Evolutionary conservation across 805 yeast species (phyloP), one percentile per base, ranked within the genome.

Genomic region (Jamesozyma gamospora): DNA sequence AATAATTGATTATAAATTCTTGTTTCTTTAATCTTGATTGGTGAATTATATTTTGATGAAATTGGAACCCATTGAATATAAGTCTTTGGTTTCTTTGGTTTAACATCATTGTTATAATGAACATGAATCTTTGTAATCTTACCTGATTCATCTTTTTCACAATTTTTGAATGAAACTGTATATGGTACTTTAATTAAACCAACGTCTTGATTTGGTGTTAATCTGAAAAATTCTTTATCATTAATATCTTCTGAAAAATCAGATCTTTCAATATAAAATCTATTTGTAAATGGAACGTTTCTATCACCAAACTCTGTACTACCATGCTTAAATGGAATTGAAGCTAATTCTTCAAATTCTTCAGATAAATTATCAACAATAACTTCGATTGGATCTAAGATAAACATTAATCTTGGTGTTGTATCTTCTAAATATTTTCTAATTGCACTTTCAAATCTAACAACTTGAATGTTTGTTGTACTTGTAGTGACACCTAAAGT

Each of bases 401-500:
- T 71, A 75, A 92, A 78, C 95, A 92, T 88, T 53, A 92, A 70
- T 62, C 99, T 77, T 41, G 99, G 97, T 14, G 95, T 87, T 16
- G 87, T 77, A 52, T 77, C 79, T 66, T 92, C 98, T 55, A 92
- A 71, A 62, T 77, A 92, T 47, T 76, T 72, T 63, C 99, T 79
- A 41, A 92, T 77, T 2, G 96, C 79, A 56, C 80, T 76, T 56
- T 92, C 99, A 56, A 92, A 87, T 60, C 98, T 73, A 9, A 77
- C 75, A 15, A 75, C 82, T 69, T 92, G 97, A 58, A 92, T 92
- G 56, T 85, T 86, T 32, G 96, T 80, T 34, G 88, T 82, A 34
- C 90, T 72, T 1, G 97, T 92, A 32, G 98, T 92, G 41, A 92
- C 98, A 56, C 99, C 99, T 51, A 92, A 73, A 34, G 96, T 90